Percentiles rank a stretch among this genome's conserved stretches.
phyloP scores from a whole-genome alignment of 441 rosid species.

The Euphorbia corollata region DNA sequence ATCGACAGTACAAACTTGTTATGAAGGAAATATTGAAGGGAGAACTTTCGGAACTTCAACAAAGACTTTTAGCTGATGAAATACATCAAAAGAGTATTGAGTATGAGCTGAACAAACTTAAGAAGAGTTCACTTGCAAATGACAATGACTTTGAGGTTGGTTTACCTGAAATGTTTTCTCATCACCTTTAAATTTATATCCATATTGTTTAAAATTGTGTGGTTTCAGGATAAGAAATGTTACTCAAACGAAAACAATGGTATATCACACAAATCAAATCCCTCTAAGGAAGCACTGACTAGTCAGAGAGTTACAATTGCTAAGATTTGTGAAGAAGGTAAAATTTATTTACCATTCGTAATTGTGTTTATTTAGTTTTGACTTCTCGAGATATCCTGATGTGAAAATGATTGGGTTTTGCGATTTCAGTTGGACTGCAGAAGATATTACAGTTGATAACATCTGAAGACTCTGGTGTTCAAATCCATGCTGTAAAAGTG shows the following conservation, averaged over 20 bases:
- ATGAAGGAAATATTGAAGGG: constrained; percentile 53
- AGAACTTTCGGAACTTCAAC: constrained; percentile 49
- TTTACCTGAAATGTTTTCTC: constrained; percentile 15
- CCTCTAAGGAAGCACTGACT: constrained; percentile 50
- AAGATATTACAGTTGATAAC: constrained; percentile 66
- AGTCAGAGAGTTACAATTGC: constrained; percentile 86
- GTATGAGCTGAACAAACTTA: constrained; percentile 52
- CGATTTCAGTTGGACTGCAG: constrained; percentile 63
- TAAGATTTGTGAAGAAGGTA: constrained; percentile 95
- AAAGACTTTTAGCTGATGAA: constrained; percentile 63
- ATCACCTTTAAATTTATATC: constrained; percentile 10
- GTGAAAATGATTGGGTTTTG: constrained; percentile 20
- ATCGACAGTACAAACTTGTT: constrained; percentile 16
- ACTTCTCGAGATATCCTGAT: neutral
- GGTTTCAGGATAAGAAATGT: constrained; percentile 45
- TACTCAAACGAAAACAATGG: constrained; percentile 43
- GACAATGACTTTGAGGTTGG: constrained; percentile 50
- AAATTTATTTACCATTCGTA: constrained; percentile 1
- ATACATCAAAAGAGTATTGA: constrained; percentile 59
- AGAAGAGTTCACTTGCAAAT: constrained; percentile 50
- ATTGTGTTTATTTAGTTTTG: constrained; percentile 9
- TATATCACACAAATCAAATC: constrained; percentile 47
- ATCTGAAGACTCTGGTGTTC: constrained; percentile 78
- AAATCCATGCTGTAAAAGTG: constrained; percentile 84
- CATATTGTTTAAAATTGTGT: constrained; percentile 18